These are phyloP conservation scores for Sporothrix luriei DNA, from an alignment of 2,329 filamentous ascomycete species.

Conservation along the genomic window DNA sequence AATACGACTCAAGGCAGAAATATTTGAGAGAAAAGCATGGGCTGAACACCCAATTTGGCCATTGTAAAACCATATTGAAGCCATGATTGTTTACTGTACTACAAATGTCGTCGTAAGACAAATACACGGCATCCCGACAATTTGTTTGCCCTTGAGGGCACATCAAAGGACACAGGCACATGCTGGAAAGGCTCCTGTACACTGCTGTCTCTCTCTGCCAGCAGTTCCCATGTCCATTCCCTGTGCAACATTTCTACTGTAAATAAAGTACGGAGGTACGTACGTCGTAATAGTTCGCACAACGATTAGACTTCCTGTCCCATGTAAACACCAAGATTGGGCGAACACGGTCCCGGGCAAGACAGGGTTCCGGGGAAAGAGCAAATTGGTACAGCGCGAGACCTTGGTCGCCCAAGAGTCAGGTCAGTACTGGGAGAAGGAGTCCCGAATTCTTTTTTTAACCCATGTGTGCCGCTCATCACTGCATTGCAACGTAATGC, in stretches of 20 bases:
- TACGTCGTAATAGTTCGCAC: neutral
- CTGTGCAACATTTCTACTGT: neutral
- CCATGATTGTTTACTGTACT: neutral
- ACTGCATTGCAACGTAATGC: conserved; percentile 15
- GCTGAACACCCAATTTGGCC: neutral
- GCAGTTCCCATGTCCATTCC: neutral
- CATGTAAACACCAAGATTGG: conserved; percentile 13
- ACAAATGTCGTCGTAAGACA: neutral
- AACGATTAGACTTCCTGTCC: conserved; percentile 9
- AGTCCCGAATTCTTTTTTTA: conserved; percentile 1
- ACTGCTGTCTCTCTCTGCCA: neutral
- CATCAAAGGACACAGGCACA: neutral
- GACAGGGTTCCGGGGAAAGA: neutral
- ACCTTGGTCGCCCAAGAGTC: neutral
- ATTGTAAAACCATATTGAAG: neutral
- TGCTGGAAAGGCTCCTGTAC: too few species aligned
- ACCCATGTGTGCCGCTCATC: neutral
- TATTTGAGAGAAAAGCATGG: neutral
- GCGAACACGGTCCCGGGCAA: neutral
- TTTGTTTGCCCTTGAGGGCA: neutral
- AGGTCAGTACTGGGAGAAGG: neutral
- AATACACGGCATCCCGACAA: neutral
- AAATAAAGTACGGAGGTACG: neutral
- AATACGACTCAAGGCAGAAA: neutral
- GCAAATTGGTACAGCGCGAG: neutral